These are phyloP conservation scores for Mayamaea pseudoterrestris DNA, from an alignment of 108 stramenopile species.

Conservation along the genomic window DNA sequence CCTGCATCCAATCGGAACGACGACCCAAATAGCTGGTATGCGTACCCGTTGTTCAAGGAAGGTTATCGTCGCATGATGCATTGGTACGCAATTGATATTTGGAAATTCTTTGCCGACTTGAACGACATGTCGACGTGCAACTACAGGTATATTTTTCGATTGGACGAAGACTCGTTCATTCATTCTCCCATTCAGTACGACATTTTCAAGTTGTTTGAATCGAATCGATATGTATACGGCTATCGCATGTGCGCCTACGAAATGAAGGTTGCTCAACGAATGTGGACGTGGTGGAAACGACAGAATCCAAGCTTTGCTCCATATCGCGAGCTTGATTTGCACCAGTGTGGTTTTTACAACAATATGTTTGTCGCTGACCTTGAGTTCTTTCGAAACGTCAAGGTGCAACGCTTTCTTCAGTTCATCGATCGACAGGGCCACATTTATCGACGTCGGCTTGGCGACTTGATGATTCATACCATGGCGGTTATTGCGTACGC, in stretches of 20 bases:
- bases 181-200: constrained; percentile 52
- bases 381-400: constrained; percentile 28
- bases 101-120: constrained; percentile 34
- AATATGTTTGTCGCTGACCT: constrained; percentile 64
- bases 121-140: constrained; percentile 15
- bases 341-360: constrained; percentile 67
- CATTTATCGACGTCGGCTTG: constrained; percentile 53
- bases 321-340: constrained; percentile 16
- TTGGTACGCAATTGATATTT: constrained; percentile 60
- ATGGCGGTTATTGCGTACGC: constrained; percentile 47
- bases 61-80: constrained; percentile 67
- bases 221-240: constrained; percentile 37
- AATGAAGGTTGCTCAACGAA: constrained; percentile 30
- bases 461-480: constrained; percentile 72
- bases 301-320: constrained; percentile 12
- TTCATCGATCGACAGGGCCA: constrained; percentile 51
- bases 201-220: constrained; percentile 56
- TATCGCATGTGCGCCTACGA: constrained; percentile 62
- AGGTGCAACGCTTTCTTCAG: constrained; percentile 35
- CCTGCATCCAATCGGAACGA: constrained; percentile 24
- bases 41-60: constrained; percentile 29
- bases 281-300: constrained; percentile 16
- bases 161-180: constrained; percentile 74
- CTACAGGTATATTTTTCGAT: constrained; percentile 60
- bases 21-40: constrained; percentile 25